A percentile compares a stretch with the other conserved stretches of the same genome.
phyloP scores from a whole-genome alignment of 2,329 filamentous ascomycete genomes.

The Meredithiella fracta region DNA sequence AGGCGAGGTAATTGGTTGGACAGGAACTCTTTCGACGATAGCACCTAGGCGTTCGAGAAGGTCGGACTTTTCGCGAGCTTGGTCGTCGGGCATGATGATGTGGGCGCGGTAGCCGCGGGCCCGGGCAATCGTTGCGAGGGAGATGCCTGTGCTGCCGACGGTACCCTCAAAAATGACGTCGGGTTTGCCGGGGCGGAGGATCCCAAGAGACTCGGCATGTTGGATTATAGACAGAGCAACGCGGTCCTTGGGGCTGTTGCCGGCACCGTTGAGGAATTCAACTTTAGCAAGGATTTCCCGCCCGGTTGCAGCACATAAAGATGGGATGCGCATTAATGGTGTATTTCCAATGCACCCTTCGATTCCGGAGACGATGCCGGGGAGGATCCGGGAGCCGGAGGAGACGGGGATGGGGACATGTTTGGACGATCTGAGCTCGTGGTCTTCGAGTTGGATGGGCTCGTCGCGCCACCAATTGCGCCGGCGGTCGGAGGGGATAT shows the following conservation, averaged over 20 bases:
- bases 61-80: conserved; percentile 74
- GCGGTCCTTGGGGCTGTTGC: conserved; percentile 84
- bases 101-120: conserved; percentile 82
- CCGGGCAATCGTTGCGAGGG: conserved; percentile 72
- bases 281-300: conserved; percentile 86
- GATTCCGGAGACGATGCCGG: conserved; percentile 52
- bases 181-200: conserved; percentile 62
- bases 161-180: conserved; percentile 97
- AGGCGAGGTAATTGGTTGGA: conserved; percentile 84
- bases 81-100: conserved; percentile 95
- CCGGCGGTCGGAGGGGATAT: conserved; percentile 16
- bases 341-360: conserved; percentile 90
- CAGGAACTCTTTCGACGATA: conserved; percentile 75
- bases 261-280: conserved; percentile 90
- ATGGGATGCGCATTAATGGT: conserved; percentile 70
- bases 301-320: conserved; percentile 70
- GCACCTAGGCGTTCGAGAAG: conserved; percentile 81
- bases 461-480: conserved; percentile 30
- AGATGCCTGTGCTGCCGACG: conserved; percentile 90
- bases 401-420: neutral
- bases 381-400: conserved; percentile 14
- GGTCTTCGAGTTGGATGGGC: conserved; percentile 25
- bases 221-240: conserved; percentile 84
- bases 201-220: conserved; percentile 59
- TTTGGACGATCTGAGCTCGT: neutral